Conservation (phyloP, 192 early-diverging fungal species). For the Coemansia furcata region DNA sequence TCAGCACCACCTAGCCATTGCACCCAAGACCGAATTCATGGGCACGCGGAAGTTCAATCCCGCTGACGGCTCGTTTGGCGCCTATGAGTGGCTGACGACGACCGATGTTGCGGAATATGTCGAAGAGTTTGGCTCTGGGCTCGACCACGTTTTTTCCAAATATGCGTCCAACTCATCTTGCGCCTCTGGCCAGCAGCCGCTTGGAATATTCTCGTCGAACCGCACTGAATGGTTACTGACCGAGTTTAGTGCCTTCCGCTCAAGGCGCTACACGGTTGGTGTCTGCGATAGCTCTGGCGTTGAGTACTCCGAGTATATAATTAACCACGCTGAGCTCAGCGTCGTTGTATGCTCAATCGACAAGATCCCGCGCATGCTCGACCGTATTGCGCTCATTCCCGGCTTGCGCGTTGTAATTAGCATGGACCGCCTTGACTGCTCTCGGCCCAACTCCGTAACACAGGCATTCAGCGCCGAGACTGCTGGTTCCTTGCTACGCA, state of each 20-base stretch:
- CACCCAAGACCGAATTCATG: no score
- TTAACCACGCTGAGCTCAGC: constrained; percentile 74
- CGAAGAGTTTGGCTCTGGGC: constrained; percentile 59
- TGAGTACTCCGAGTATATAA: constrained; percentile 68
- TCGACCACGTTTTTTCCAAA: constrained; percentile 62
- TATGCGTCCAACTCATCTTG: neutral
- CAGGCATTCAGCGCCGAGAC: constrained; percentile 19
- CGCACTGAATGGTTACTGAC: constrained; percentile 69
- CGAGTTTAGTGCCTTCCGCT: constrained; percentile 60
- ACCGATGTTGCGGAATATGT: constrained; percentile 68
- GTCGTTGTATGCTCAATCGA: constrained; percentile 54
- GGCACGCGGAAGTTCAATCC: neutral
- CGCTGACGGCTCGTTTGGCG: constrained; percentile 6
- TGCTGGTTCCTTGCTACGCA: constrained; percentile 37
- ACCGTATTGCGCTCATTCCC: constrained; percentile 55
- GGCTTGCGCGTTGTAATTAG: constrained; percentile 70
- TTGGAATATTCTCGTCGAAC: constrained; percentile 70
- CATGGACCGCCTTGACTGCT: constrained; percentile 66
- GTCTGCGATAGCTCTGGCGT: constrained; percentile 78
- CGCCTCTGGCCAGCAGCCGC: constrained; percentile 35
- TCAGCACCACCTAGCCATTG: no score
- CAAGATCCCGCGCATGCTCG: constrained; percentile 46
- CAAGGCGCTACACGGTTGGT: constrained; percentile 62
- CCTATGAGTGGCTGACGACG: constrained; percentile 46
- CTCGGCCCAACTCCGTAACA: constrained; percentile 9